These are phyloP conservation scores for Crithidia thermophila DNA, from an alignment of 208 protist species.

Conservation along the genomic window DNA sequence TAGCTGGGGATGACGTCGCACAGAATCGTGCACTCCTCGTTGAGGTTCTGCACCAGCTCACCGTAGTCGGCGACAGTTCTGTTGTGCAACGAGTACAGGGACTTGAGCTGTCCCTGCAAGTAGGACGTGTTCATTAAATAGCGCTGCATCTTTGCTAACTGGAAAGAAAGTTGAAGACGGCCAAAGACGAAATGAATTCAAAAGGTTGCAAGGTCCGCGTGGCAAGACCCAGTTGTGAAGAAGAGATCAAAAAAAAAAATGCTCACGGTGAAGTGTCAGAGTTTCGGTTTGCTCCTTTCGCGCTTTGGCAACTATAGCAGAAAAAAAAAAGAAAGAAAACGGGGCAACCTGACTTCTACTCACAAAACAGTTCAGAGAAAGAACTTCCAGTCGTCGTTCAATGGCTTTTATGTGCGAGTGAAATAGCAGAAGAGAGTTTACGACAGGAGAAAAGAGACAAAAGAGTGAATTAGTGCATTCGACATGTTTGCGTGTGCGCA, in stretches of 20 bases:
- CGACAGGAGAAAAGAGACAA: too few species aligned
- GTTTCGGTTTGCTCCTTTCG: too few species aligned
- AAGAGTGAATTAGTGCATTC: too few species aligned
- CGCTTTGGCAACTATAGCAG: too few species aligned
- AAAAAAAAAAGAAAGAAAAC: too few species aligned
- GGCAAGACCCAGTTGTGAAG: background rate
- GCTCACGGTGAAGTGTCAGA: too few species aligned
- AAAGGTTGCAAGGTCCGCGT: background rate
- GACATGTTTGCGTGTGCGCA: too few species aligned
- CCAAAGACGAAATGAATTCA: constrained; percentile 11
- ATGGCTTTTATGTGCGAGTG: too few species aligned
- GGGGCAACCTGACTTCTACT: too few species aligned
- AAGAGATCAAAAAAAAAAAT: background rate
- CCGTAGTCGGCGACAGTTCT: constrained; percentile 81
- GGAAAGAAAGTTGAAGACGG: constrained; percentile 9
- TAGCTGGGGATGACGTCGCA: constrained; percentile 90
- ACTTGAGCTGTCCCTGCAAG: constrained; percentile 81
- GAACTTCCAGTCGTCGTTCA: too few species aligned
- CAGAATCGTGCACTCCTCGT: constrained; percentile 86
- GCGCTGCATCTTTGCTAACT: constrained; percentile 70
- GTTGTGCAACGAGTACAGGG: constrained; percentile 82
- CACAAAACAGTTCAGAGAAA: too few species aligned
- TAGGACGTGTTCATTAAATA: constrained; percentile 95
- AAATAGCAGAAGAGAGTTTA: too few species aligned
- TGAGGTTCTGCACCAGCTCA: constrained; percentile 85